A percentile compares a stretch with the other conserved stretches of the same genome.
Conservation (phyloP, 306 rosid genomes). For the Astragalus glycyphyllos region DNA sequence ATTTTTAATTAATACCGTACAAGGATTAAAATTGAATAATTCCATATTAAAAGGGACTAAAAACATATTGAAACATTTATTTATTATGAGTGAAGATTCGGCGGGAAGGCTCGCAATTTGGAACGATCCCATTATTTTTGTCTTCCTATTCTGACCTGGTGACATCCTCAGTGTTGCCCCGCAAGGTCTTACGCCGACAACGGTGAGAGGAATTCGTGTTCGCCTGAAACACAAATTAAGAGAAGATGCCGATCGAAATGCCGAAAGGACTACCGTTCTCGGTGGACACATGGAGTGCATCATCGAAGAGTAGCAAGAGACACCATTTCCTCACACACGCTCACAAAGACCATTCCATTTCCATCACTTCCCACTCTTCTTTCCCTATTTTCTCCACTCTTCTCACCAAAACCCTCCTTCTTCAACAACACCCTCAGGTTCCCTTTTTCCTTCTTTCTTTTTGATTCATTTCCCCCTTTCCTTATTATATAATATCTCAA, state of each 20-base stretch:
- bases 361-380: slow-evolving; percentile 56
- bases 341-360: slow-evolving; percentile 73
- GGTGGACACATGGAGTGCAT: slow-evolving; percentile 75
- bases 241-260: slow-evolving; percentile 76
- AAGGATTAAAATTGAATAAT: too few species aligned
- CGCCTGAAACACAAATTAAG: not conserved
- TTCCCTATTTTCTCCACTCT: slow-evolving; percentile 67
- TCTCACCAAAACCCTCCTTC: slow-evolving; percentile 69
- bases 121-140: not conserved
- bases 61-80: too few species aligned
- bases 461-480: not conserved
- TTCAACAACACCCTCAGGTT: slow-evolving; percentile 61
- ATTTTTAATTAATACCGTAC: too few species aligned
- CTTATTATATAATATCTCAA: not conserved
- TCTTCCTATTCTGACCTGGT: too few species aligned
- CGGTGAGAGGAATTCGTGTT: not conserved
- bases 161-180: not conserved
- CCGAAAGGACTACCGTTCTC: slow-evolving; percentile 82
- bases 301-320: slow-evolving; percentile 59
- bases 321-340: slow-evolving; percentile 85
- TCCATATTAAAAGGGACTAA: too few species aligned
- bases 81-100: slow-evolving; percentile 26
- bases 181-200: not conserved
- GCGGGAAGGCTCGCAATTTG: slow-evolving; percentile 36
- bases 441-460: not conserved